These are phyloP conservation scores for Albizia julibrissin DNA, from an alignment of 306 rosid species.

Conservation along the genomic window DNA sequence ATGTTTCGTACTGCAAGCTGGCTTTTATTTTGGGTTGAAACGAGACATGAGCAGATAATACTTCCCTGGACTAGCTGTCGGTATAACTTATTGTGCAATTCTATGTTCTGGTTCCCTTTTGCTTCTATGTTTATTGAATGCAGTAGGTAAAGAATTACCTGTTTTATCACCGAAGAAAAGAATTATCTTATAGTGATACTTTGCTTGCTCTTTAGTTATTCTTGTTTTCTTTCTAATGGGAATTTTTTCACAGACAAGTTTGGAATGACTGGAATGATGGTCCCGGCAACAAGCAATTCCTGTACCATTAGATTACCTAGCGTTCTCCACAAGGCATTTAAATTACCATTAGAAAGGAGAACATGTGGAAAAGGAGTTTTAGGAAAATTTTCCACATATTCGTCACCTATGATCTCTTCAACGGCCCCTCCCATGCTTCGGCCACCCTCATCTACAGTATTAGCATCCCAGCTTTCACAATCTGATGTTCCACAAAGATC, in stretches of 20 bases:
- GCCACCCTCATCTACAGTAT: conserved; percentile 45
- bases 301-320: conserved; percentile 46
- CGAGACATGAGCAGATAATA: not conserved
- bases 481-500: conserved; percentile 79
- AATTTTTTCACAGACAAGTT: conserved; percentile 26
- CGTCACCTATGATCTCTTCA: conserved; percentile 28
- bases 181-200: conserved; percentile 2
- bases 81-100: conserved; percentile 7
- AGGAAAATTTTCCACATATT: conserved; percentile 45
- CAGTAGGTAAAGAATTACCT: not conserved
- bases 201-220: conserved; percentile 14
- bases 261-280: conserved; percentile 34
- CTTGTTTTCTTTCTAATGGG: conserved; percentile 45
- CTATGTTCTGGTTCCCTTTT: not conserved
- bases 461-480: conserved; percentile 45
- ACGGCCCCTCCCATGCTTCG: conserved; percentile 31
- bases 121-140: conserved; percentile 16
- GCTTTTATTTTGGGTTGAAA: not conserved
- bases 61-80: conserved; percentile 20
- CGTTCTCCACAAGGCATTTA: conserved; percentile 36
- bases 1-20: not conserved
- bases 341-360: conserved; percentile 36
- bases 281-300: conserved; percentile 50
- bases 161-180: too few relatives aligned
- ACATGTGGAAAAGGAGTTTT: conserved; percentile 23